A percentile compares a stretch with the other conserved stretches of the same genome.
phyloP scores from a whole-genome alignment of 164 flowering plant genomes.

The Houttuynia cordata region DNA sequence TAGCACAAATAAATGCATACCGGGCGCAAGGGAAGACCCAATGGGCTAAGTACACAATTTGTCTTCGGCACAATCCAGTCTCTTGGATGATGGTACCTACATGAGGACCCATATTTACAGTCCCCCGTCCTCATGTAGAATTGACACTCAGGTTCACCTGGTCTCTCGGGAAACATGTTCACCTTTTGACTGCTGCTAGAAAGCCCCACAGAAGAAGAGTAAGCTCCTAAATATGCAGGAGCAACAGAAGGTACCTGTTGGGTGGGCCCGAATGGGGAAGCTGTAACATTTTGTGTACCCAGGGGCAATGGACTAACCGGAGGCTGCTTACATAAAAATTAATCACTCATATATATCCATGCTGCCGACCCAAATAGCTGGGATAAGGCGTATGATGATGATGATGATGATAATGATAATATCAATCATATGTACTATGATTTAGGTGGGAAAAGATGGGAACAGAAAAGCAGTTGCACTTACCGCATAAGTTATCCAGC shows the following conservation, averaged over 20 bases:
- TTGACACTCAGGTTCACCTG: conserved; percentile 86
- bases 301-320: conserved; percentile 47
- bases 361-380: no score
- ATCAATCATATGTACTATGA: neutral
- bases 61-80: conserved; percentile 34
- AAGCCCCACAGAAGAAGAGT: conserved; percentile 37
- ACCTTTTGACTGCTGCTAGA: conserved; percentile 54
- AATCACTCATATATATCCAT: neutral
- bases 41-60: conserved; percentile 39
- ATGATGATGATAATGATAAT: no score
- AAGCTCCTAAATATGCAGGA: conserved; percentile 50
- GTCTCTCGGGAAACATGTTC: conserved; percentile 70
- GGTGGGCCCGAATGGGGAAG: conserved; percentile 42
- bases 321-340: conserved; percentile 29
- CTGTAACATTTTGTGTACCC: conserved; percentile 37
- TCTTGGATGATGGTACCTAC: conserved; percentile 86
- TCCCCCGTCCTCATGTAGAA: conserved; percentile 85
- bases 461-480: conserved; percentile 5
- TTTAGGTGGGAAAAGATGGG: neutral
- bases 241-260: conserved; percentile 53
- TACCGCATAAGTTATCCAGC: conserved; percentile 74
- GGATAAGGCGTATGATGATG: no score
- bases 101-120: conserved; percentile 83
- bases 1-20: conserved; percentile 26
- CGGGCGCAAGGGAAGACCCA: conserved; percentile 84